Conservation (phyloP, 2,329 filamentous ascomycete species). For the Fusarium veterinarium region DNA sequence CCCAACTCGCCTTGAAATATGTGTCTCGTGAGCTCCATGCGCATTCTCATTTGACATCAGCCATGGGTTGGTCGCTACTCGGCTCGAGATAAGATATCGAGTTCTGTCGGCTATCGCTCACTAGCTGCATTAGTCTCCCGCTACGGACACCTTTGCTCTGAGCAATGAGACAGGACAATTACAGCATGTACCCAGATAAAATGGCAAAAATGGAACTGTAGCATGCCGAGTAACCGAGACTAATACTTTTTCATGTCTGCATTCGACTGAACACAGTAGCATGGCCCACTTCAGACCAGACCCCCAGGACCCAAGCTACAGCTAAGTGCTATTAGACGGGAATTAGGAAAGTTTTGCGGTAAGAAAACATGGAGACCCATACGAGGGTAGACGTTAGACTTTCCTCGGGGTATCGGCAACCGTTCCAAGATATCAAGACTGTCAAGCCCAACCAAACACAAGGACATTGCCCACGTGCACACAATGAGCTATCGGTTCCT, state of each 20-base stretch:
- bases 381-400: fast-evolving
- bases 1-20: fast-evolving
- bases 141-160: neutral
- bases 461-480: neutral
- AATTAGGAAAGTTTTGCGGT: fast-evolving
- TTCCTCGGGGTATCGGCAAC: neutral
- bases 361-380: neutral
- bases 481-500: fast-evolving
- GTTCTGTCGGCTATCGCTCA: neutral
- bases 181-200: neutral
- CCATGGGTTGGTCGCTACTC: neutral
- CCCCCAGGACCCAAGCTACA: no score
- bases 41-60: fast-evolving
- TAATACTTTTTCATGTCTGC: fast-evolving
- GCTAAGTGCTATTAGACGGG: no score
- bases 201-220: fast-evolving
- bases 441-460: neutral
- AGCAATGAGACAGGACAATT: neutral
- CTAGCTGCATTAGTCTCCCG: neutral
- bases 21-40: neutral
- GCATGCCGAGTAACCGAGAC: neutral
- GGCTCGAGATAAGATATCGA: neutral
- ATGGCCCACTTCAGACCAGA: neutral
- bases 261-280: fast-evolving
- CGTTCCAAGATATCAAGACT: fast-evolving